Base-by-base conservation (phyloP, 2,329 filamentous ascomycete species). In the Elsinoe australis region DNA sequence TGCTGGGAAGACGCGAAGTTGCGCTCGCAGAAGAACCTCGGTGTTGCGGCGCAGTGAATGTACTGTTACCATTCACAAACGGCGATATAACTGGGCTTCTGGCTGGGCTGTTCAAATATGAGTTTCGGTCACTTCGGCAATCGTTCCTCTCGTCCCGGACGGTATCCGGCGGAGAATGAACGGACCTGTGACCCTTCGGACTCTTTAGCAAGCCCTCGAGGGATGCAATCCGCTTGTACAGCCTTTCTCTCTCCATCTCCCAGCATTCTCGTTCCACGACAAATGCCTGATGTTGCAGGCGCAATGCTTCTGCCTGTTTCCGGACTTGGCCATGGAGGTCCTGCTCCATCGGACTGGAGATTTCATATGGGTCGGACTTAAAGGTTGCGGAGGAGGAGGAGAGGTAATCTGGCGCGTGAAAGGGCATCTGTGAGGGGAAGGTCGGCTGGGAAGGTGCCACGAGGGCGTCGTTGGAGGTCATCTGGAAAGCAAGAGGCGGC, bases 401-500 rank as follows among this genome's bases (percentile, higher is more conserved):
- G 35, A 52, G 32, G 50, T 49, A 31, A 31, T 52, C 46, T 19
- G 51, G 50, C 42, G 32, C 26, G 22, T 17, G 33, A 24, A 48
- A 39, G 33, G 31, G 45, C 15, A 19, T 22, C 26, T 48, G 45
- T 17, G 45, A 48, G 24, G 45, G 45, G 7, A 28, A 28, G 3
- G 45, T 48, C 18, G 24, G 26, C 14, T 44, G 42, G 10, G 47
- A 31, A 1, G 61, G 58, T 18, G 58, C 52, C 49, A 53, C 54
- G 35, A 65, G 58, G 8, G 58, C 47, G 53, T 65, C 63, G 56
- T 64, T 64, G 26, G 62, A 54, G 2, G 63, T 63, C 15, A 44
- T 55, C 15, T 58, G 57, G 51, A 65, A 65, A 34, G 63, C 63
- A 22, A 64, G 54, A 2, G 63, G 62, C 14, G 63, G 63, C 29